These are phyloP conservation scores for Fusarium sp. DNA, from an alignment of 2,329 filamentous ascomycete genomes.

Conservation along the genomic window DNA sequence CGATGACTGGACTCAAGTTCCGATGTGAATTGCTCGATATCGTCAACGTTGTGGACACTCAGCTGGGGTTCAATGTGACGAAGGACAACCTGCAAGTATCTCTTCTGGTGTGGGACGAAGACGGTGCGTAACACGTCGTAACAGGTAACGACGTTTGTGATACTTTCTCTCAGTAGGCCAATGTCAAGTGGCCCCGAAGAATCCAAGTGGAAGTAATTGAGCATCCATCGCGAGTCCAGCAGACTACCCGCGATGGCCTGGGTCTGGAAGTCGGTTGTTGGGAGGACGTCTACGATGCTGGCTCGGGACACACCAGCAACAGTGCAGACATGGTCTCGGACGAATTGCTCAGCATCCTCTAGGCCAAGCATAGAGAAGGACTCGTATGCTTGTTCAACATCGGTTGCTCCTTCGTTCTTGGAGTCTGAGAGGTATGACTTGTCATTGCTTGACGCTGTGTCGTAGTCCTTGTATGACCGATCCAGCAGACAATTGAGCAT, in stretches of 20 bases:
- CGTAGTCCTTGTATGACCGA: conserved; percentile 17
- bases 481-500: conserved; percentile 24
- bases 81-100: conserved; percentile 31
- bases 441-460: conserved; percentile 9
- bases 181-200: conserved; percentile 6
- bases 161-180: conserved; percentile 13
- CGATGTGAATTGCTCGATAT: conserved; percentile 13
- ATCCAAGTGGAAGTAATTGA: conserved; percentile 31
- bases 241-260: conserved; percentile 29
- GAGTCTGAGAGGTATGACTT: neutral
- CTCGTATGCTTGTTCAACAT: conserved; percentile 4
- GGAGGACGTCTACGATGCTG: conserved; percentile 37
- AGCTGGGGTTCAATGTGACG: conserved; percentile 12
- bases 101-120: conserved; percentile 17
- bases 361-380: conserved; percentile 15
- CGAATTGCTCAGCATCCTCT: conserved; percentile 18
- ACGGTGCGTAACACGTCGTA: conserved; percentile 33
- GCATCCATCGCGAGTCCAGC: conserved; percentile 37
- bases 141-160: conserved; percentile 27
- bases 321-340: conserved; percentile 30
- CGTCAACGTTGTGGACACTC: conserved; percentile 11
- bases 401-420: neutral
- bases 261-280: conserved; percentile 36
- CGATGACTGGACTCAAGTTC: conserved; percentile 2
- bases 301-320: conserved; percentile 33